Evolutionary conservation across 2,329 filamentous ascomycete genomes (phyloP).

Genomic region (Fusarium sp.): DNA sequence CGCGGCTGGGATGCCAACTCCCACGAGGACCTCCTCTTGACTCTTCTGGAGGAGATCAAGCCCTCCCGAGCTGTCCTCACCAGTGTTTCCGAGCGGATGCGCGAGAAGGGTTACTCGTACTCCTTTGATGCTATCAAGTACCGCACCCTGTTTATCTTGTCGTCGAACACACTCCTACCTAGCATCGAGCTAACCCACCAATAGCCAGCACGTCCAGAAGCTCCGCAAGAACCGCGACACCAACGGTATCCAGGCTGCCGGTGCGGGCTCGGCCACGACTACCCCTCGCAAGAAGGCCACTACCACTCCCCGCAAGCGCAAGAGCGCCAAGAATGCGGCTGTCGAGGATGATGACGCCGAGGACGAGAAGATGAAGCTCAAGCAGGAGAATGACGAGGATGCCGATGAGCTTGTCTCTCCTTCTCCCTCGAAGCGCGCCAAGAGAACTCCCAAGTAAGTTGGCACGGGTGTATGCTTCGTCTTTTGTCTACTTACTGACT

Average conservation of each 20-base stretch:
- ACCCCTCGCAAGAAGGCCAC: conserved; percentile 41
- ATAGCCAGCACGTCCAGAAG: conserved; percentile 58
- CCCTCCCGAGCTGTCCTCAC: conserved; percentile 48
- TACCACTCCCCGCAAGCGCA: conserved; percentile 45
- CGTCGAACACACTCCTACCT: background rate
- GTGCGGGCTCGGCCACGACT: conserved; percentile 19
- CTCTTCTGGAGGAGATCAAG: conserved; percentile 49
- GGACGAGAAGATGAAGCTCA: conserved; percentile 41
- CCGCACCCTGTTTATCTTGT: conserved; percentile 10
- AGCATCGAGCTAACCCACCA: conserved; percentile 25
- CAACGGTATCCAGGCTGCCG: conserved; percentile 32
- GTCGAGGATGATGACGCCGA: conserved; percentile 39
- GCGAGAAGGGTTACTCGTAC: conserved; percentile 50
- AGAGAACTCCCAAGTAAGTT: conserved; percentile 35
- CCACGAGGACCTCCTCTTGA: conserved; percentile 52
- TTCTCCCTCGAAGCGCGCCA: conserved; percentile 40
- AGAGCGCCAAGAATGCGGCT: conserved; percentile 38
- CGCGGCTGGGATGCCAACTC: conserved; percentile 50
- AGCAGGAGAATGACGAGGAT: conserved; percentile 38
- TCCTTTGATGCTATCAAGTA: conserved; percentile 54
- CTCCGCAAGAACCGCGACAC: conserved; percentile 51
- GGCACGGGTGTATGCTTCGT: background rate
- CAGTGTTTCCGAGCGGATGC: conserved; percentile 46
- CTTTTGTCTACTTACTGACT: conserved; percentile 6
- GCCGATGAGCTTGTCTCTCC: conserved; percentile 8